These are phyloP conservation scores for Calonectria pseudoturangicola DNA, from an alignment of 2,329 filamentous ascomycete genomes.

Conservation along the genomic window DNA sequence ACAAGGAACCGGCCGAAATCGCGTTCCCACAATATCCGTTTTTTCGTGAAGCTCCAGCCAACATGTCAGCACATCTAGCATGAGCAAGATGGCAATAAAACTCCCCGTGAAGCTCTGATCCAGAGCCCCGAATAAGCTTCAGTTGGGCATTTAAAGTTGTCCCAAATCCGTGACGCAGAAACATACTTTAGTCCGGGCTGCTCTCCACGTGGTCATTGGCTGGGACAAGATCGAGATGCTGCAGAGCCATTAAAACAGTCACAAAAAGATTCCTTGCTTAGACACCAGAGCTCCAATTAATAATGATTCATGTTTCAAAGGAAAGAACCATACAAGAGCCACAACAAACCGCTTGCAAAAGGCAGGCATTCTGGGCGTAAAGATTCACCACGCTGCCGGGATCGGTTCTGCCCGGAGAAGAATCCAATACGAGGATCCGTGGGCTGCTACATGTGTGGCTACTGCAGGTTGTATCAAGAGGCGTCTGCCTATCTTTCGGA, in stretches of 20 bases:
- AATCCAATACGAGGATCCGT: background rate
- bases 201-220: slow-evolving; percentile 7
- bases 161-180: background rate
- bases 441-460: background rate
- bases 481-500: background rate
- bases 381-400: background rate
- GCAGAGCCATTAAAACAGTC: slow-evolving; percentile 3
- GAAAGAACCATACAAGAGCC: background rate
- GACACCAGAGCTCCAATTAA: too few species aligned
- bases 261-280: background rate
- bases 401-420: background rate
- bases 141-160: background rate
- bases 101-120: background rate
- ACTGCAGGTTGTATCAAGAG: background rate
- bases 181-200: background rate
- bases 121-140: background rate
- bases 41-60: background rate
- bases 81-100: background rate
- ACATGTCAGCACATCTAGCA: background rate
- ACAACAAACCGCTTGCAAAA: background rate
- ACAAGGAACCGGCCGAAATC: background rate
- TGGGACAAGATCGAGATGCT: background rate
- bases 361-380: background rate
- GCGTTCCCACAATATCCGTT: slow-evolving; percentile 8
- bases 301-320: background rate